Evolutionary conservation across 192 early-diverging fungal genomes (phyloP).

Genomic region (Coemansia nantahalensis): DNA sequence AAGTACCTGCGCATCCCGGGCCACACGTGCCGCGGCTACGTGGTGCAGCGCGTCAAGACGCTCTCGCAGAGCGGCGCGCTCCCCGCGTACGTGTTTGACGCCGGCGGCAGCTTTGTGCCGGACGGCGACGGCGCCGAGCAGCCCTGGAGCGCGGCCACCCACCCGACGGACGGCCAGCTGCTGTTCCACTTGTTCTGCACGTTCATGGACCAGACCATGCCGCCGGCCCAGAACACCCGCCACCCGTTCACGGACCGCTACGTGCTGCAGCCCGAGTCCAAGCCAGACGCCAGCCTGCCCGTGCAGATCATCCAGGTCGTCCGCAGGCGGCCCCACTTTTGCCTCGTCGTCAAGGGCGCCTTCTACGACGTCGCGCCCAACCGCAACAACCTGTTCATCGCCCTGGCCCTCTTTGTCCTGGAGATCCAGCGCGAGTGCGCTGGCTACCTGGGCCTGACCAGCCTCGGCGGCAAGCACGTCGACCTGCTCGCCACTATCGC

Average conservation of each 20-base stretch:
- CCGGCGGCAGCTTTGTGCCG: constrained; percentile 24
- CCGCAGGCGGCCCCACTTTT: constrained; percentile 55
- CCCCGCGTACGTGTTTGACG: constrained; percentile 41
- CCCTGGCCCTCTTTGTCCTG: constrained; percentile 54
- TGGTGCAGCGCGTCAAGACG: constrained; percentile 41
- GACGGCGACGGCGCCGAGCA: constrained; percentile 3
- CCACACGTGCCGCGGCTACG: constrained; percentile 34
- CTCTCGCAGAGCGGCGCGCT: constrained; percentile 45
- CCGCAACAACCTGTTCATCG: constrained; percentile 51
- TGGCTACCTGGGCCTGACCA: constrained; percentile 58
- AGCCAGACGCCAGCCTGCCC: constrained; percentile 50
- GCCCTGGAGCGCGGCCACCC: constrained; percentile 25
- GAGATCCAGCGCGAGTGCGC: constrained; percentile 56
- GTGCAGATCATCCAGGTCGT: constrained; percentile 58
- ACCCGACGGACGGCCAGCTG: constrained; percentile 59
- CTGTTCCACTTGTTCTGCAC: constrained; percentile 62
- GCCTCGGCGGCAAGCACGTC: constrained; percentile 56
- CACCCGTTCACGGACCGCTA: constrained; percentile 59
- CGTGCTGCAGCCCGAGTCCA: constrained; percentile 52
- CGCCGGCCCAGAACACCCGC: constrained; percentile 45
- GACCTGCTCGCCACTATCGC: constrained; percentile 55
- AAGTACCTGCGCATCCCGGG: constrained; percentile 49
- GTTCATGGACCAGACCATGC: constrained; percentile 60
- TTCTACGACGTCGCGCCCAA: constrained; percentile 57
- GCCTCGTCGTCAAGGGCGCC: constrained; percentile 53